Evolutionary conservation across 2,329 filamentous ascomycete species (phyloP).

Genomic region (Phoma sp.): DNA sequence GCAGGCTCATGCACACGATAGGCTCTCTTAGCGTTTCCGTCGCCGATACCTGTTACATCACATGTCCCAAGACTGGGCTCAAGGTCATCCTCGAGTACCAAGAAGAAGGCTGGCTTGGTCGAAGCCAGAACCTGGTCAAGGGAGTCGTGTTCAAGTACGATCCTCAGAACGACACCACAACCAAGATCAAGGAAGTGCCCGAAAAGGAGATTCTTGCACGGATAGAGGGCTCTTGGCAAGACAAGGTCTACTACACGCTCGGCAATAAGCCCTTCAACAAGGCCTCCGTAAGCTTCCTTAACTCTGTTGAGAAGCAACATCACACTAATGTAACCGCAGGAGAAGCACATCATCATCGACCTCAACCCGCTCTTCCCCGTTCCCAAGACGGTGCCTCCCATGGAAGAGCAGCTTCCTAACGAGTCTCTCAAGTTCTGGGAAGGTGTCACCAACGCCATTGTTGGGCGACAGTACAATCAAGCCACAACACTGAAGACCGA

Average conservation of each 20-base stretch:
- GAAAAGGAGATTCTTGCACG: constrained; percentile 83
- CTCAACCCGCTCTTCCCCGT: constrained; percentile 81
- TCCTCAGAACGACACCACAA: constrained; percentile 81
- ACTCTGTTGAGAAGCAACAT: background rate
- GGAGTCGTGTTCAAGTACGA: constrained; percentile 92
- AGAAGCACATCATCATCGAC: constrained; percentile 79
- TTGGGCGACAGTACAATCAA: constrained; percentile 78
- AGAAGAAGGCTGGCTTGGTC: constrained; percentile 93
- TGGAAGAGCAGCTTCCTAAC: constrained; percentile 80
- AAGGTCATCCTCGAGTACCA: constrained; percentile 93
- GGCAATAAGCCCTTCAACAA: constrained; percentile 54
- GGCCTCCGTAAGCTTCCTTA: constrained; percentile 60
- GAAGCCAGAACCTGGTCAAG: constrained; percentile 87
- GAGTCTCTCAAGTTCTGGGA: constrained; percentile 90
- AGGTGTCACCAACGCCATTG: constrained; percentile 84
- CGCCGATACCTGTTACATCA: constrained; percentile 85
- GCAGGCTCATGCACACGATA: constrained; percentile 26
- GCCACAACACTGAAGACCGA: constrained; percentile 90
- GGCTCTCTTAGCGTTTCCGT: constrained; percentile 87
- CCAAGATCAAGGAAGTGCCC: constrained; percentile 81
- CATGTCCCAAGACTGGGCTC: constrained; percentile 85
- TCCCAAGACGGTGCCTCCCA: constrained; percentile 78
- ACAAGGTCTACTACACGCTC: constrained; percentile 68
- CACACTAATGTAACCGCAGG: constrained; percentile 34
- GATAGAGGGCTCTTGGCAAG: constrained; percentile 86